phyloP scores from a whole-genome alignment of 2,329 filamentous ascomycete genomes.

The Boeremia exigua region DNA sequence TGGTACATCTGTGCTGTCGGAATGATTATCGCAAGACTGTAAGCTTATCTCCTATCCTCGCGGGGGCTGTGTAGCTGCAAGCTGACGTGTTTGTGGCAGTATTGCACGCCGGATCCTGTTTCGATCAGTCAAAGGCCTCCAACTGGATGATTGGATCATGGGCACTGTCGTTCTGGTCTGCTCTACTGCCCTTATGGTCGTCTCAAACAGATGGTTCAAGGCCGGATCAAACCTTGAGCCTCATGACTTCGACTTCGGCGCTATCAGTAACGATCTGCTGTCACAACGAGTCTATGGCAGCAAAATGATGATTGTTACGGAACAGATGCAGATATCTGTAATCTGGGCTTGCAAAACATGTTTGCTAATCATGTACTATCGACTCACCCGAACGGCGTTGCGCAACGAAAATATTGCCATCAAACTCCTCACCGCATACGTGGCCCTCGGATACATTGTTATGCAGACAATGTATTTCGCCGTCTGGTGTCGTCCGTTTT shows the following conservation, averaged over 20 bases:
- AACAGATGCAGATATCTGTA: constrained; percentile 59
- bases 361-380: constrained; percentile 61
- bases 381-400: constrained; percentile 51
- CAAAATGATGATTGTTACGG: constrained; percentile 61
- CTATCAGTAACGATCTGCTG: constrained; percentile 47
- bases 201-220: constrained; percentile 53
- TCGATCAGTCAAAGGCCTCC: constrained; percentile 56
- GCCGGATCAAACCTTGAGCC: constrained; percentile 54
- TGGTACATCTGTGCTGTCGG: constrained; percentile 53
- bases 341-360: constrained; percentile 62
- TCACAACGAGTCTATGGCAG: constrained; percentile 37
- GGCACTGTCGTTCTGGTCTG: constrained; percentile 54
- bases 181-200: constrained; percentile 59
- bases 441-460: constrained; percentile 54
- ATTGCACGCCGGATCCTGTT: constrained; percentile 55
- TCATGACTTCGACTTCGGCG: constrained; percentile 53
- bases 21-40: constrained; percentile 53
- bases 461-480: constrained; percentile 59
- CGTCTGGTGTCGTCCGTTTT: constrained; percentile 62
- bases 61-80: constrained; percentile 3
- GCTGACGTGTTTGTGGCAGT: constrained; percentile 31
- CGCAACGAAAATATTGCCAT: constrained; percentile 43
- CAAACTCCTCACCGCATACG: constrained; percentile 55
- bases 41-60: not conserved
- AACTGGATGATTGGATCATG: constrained; percentile 66